These are phyloP conservation scores for Psophocarpus tetragonolobus DNA, from an alignment of 306 rosid species.

Conservation along the genomic window DNA sequence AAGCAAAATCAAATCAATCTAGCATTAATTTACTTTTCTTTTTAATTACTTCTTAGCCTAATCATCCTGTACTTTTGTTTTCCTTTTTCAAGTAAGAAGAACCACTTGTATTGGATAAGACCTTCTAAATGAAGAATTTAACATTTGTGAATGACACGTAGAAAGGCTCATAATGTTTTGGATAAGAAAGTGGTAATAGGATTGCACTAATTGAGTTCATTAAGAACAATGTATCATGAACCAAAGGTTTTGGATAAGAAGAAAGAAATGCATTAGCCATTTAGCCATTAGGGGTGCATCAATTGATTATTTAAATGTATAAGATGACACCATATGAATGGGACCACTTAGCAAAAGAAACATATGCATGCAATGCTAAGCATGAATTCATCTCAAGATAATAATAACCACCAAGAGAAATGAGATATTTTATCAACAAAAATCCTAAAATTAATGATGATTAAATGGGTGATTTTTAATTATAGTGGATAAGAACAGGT, in stretches of 20 bases:
- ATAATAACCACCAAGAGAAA: neutral
- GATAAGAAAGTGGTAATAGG: neutral
- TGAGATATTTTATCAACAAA: neutral
- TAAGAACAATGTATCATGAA: neutral
- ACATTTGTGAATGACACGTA: neutral
- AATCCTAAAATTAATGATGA: neutral
- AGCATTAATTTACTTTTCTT: neutral
- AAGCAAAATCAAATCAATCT: neutral
- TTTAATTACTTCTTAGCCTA: neutral
- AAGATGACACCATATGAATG: neutral
- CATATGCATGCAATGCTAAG: neutral
- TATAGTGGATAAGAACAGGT: neutral
- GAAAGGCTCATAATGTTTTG: neutral
- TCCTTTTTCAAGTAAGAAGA: neutral
- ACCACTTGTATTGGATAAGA: neutral
- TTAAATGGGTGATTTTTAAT: neutral
- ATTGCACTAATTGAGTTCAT: constrained; percentile 5
- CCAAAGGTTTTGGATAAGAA: no score
- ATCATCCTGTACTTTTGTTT: neutral
- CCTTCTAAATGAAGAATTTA: neutral
- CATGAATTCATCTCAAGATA: neutral
- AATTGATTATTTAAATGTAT: neutral
- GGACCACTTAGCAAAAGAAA: neutral
- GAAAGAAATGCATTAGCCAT: neutral
- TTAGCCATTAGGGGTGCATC: no score